Percentiles rank a stretch among this genome's conserved stretches.
These are phyloP conservation scores for Brassica carinata DNA, from an alignment of 345 rosid genomes.

Conservation along the genomic window DNA sequence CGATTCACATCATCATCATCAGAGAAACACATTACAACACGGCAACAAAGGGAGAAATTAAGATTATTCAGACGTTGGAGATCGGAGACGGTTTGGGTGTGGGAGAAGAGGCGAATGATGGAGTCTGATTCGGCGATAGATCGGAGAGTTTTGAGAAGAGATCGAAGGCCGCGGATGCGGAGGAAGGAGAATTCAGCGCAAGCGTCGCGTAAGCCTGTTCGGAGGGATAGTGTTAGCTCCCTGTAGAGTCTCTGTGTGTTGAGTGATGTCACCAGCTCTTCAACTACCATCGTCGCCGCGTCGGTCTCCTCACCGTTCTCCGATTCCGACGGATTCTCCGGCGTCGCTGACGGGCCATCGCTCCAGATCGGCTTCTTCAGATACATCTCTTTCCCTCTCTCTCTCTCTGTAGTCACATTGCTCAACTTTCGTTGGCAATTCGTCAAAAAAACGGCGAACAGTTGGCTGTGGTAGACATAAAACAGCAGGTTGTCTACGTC, in stretches of 20 bases:
- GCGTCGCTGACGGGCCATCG: conserved; percentile 40
- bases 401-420: background rate
- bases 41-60: background rate
- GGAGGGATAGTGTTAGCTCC: conserved; percentile 90
- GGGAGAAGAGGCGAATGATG: conserved; percentile 66
- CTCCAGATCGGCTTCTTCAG: conserved; percentile 66
- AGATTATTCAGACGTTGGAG: conserved; percentile 62
- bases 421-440: background rate
- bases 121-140: conserved; percentile 75
- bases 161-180: conserved; percentile 84
- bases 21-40: conserved; percentile 20
- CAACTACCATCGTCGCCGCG: conserved; percentile 62
- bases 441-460: conserved; percentile 13
- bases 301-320: conserved; percentile 30
- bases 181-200: conserved; percentile 94
- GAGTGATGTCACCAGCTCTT: conserved; percentile 67
- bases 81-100: conserved; percentile 72
- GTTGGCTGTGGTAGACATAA: background rate
- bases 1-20: background rate
- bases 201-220: conserved; percentile 81
- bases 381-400: conserved; percentile 43
- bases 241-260: conserved; percentile 66
- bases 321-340: conserved; percentile 33
- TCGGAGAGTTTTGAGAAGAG: conserved; percentile 80
- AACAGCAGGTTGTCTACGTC: conserved; percentile 19